Evolutionary conservation across 805 yeast species (phyloP).

Genomic region (Barnettozyma populi): DNA sequence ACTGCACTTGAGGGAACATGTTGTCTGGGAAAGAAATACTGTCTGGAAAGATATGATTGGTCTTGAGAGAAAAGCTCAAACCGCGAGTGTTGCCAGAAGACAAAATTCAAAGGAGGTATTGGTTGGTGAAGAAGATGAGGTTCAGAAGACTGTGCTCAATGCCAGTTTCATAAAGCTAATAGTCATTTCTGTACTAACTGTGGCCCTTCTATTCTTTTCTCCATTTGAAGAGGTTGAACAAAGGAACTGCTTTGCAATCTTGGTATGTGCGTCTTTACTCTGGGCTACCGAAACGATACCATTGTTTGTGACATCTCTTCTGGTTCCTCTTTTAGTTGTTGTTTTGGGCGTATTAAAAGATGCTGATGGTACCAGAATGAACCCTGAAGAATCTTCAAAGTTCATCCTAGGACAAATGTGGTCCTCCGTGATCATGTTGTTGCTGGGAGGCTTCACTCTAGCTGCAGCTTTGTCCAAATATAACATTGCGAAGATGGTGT

Average conservation of each 20-base stretch:
- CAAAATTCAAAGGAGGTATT: slow-evolving; percentile 18
- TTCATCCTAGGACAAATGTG: slow-evolving; percentile 86
- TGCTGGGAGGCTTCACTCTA: slow-evolving; percentile 89
- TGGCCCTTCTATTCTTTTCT: slow-evolving; percentile 38
- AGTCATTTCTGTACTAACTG: slow-evolving; percentile 44
- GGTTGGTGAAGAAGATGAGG: slow-evolving; percentile 26
- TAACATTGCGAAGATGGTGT: slow-evolving; percentile 79
- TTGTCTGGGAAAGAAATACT: slow-evolving; percentile 95
- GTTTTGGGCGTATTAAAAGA: slow-evolving; percentile 63
- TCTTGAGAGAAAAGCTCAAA: slow-evolving; percentile 79
- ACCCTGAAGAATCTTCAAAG: slow-evolving; percentile 62
- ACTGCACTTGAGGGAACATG: slow-evolving; percentile 75
- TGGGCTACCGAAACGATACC: slow-evolving; percentile 98
- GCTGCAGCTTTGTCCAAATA: slow-evolving; percentile 94
- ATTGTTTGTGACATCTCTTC: slow-evolving; percentile 78
- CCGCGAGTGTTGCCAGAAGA: slow-evolving; percentile 45
- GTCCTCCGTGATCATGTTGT: slow-evolving; percentile 86
- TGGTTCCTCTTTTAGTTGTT: slow-evolving; percentile 80
- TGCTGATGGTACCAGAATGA: slow-evolving; percentile 48
- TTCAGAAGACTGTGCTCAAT: slow-evolving; percentile 16
- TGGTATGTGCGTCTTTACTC: slow-evolving; percentile 72
- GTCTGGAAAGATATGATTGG: slow-evolving; percentile 98
- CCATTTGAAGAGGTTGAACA: slow-evolving; percentile 55
- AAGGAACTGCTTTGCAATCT: slow-evolving; percentile 78
- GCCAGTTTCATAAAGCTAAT: slow-evolving; percentile 40